Evolutionary conservation across 768 basidiomycete genomes (phyloP).

Genomic region (Pisolithus microcarpus): DNA sequence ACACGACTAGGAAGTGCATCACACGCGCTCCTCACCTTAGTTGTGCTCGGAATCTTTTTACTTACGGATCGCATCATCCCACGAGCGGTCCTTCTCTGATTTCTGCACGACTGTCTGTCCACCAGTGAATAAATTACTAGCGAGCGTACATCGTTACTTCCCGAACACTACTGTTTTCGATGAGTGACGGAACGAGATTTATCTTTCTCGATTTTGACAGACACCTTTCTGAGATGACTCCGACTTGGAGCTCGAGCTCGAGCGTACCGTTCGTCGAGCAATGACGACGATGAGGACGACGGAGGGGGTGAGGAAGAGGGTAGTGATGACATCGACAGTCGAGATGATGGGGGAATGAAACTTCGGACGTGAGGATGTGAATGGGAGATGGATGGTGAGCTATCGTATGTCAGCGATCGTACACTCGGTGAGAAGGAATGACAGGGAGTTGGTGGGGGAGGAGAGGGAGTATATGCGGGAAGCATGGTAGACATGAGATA

Average conservation of each 20-base stretch:
- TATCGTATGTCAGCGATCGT: not conserved
- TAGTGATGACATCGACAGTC: not conserved
- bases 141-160: not conserved
- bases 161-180: not conserved
- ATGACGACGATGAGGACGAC: not conserved
- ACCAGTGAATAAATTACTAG: not conserved
- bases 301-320: not conserved
- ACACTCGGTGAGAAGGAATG: not conserved
- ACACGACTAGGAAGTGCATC: no score
- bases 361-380: not conserved
- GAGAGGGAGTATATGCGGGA: conserved; percentile 12
- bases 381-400: not conserved
- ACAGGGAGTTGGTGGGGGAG: not conserved
- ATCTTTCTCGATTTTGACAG: not conserved
- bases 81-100: no score
- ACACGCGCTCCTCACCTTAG: no score
- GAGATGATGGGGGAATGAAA: not conserved
- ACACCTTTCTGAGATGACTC: not conserved
- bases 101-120: no score
- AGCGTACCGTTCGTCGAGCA: not conserved
- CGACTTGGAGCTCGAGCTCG: not conserved
- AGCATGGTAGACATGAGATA: conserved; percentile 30
- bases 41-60: no score
- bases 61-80: no score
- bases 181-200: not conserved